Base-by-base conservation (phyloP, 257 asterid species). In the Solanum bukasovii region DNA sequence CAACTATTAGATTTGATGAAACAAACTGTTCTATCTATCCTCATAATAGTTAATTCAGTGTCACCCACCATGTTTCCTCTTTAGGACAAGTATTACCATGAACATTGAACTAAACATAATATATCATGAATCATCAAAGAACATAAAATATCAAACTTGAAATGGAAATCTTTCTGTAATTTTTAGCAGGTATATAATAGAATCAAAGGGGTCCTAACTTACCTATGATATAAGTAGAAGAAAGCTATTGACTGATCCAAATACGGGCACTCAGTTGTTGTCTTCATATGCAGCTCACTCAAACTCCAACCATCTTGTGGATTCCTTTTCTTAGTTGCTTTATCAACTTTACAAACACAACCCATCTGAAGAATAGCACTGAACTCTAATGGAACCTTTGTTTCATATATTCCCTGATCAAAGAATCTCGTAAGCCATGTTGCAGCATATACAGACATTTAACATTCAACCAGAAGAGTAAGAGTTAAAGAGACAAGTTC, bases 171-270 rank as follows among this genome's bases (percentile, higher is more conserved):
- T 18, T 46, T 14, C 70, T 49, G 44, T 29, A 49, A 31, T 23
- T 29, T 82, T 49, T 29, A 46, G 70, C 70, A 82, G 86, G 44
- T 16, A 82, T 31, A 49, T 49, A 49, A 38, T 82, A 82, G 44
- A 82, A 82, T 49, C 29, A 49, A 82, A 49, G 42, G 68, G 70
- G 70, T 10, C 86, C 42, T 10, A 83, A 78, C 67, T 89, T 91
- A 95, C 99, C 99, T 97, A 88, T 96, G 98, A 92, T 97, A 96
- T 89, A 97, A 91, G 92, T 94, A 97, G 91, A 96, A 94, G 94
- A 94, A 97, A 86, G 96, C 84, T 87, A 94, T 85, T 70, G 98
- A 92, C 72, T 95, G 91, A 86, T 96, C 99, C 90, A 97, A 94
- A 90, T 97, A 97, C 46, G 99, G 91, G 90, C 97, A 97, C 92